Evolutionary conservation across 2,329 filamentous ascomycete species (phyloP), one percentile per base, ranked within the genome.

Genomic region (Trichocomaceae sp.): DNA sequence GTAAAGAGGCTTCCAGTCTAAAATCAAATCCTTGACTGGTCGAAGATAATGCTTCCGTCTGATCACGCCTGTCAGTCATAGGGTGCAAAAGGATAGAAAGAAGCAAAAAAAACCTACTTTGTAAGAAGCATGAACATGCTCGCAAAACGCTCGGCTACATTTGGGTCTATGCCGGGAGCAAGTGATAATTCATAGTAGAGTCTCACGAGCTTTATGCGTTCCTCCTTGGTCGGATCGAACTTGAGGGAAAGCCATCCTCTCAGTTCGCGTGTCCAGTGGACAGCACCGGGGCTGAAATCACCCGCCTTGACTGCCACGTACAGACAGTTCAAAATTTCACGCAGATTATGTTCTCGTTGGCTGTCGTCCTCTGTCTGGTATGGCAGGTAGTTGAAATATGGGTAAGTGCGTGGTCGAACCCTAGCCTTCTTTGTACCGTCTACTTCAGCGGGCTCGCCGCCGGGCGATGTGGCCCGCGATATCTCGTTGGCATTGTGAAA

Each of bases 221-320:
- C 84, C 68, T 87, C 85, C 64, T 88, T 84, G 47, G 90, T 89
- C 69, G 96, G 90, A 74, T 99, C 92, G 69, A 99, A 99, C 78
- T 99, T 99, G 72, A 99, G 83, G 52, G 87, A 88, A 61, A 99
- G 79, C 93, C 95, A 99, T 72, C 87, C 89, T 67, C 91, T 84
- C 47, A 99, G 85, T 80, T 99, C 93, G 62, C 92, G 85, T 15
- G 93, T 96, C 93, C 93, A 99, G 73, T 99, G 92, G 58, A 96
- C 79, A 26, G 92, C 93, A 33, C 93, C 93, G 0, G 92, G 89
- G 22, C 87, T 86, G 72, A 97, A 97, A 72, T 99, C 93, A 61
- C 96, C 90, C 3, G 93, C 87, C 68, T 90, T 86, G 60, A 99
- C 80, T 55, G 92, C 83, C 63, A 96, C 88, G 70, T 96, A 97